Evolutionary conservation across 768 basidiomycete genomes (phyloP), one percentile per base, ranked within the genome.

Genomic region (Coprinellus micaceus): DNA sequence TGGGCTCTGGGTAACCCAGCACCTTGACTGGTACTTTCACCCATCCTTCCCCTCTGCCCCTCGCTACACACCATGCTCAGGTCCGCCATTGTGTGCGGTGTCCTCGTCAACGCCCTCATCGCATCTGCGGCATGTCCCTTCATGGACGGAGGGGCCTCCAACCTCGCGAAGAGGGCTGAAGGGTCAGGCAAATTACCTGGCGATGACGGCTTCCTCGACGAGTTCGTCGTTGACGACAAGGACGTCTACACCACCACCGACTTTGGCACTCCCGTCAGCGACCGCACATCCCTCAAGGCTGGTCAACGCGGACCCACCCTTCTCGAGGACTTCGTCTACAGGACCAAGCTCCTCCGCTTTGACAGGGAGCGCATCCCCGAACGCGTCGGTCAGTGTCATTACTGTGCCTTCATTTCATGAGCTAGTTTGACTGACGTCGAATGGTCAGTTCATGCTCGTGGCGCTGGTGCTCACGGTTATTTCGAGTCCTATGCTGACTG

Each of bases 321-420:
- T 5, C 77, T 95, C 17, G 89, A 91, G 64, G 88, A 90, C 65
- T 84, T 87, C 56, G 79, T 88, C 60, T 80, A 78, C 4, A 81
- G 87, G 60, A 85, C 88, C 73, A 90, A 91, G 69, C 82, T 91
- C 26, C 81, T 82, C 52, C 80, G 85, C 13, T 94, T 92, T 63
- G 91, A 93, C 66, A 91, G 92, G 64, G 91, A 94, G 67, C 87
- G 91, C 39, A 94, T 94, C 53, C 92, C 93, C 0, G 92, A 92
- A 74, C 88, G 90, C 44, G 84, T 87, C 9, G 33, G 33, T 33
- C 13, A 33, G 33, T n/a, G n/a, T n/a, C 43, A 19, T 9, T n/a
- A 6, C 43, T n/a, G 24, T 17, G 6, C n/a, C 7, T 6, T 44
- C 43, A n/a, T 44, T 9, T 24, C 43, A 5, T n/a, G n/a, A n/a